Conservation (phyloP, 345 rosid species). For the Gossypium thurberi region DNA sequence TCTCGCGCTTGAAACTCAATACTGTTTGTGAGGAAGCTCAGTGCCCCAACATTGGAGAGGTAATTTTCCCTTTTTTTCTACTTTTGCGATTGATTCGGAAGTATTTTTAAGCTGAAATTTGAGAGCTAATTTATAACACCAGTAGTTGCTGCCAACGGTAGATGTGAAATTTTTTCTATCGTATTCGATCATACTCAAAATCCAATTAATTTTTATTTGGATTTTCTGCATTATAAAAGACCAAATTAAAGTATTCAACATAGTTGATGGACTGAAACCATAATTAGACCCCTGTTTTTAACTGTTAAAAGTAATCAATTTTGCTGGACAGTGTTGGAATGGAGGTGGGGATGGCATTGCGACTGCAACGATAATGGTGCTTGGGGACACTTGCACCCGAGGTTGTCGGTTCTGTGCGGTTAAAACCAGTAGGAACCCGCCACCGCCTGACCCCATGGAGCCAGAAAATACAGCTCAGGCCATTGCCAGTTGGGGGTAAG, state of each 20-base stretch:
- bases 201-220: too few relatives aligned
- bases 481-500: conserved; percentile 89
- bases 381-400: conserved; percentile 97
- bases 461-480: conserved; percentile 92
- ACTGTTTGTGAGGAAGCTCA: conserved; percentile 98
- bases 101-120: background rate
- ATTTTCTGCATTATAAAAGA: too few relatives aligned
- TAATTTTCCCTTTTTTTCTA: conserved; percentile 6
- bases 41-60: conserved; percentile 97
- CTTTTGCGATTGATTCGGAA: background rate
- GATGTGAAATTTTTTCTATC: too few relatives aligned
- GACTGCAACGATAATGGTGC: conserved; percentile 93
- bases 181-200: too few relatives aligned
- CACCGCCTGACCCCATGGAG: conserved; percentile 91
- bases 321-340: conserved; percentile 75
- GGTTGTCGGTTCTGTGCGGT: conserved; percentile 99
- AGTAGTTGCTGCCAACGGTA: too few relatives aligned
- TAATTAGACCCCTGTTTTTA: background rate
- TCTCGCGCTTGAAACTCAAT: conserved; percentile 70
- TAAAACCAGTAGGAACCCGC: conserved; percentile 86
- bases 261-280: too few relatives aligned
- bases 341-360: conserved; percentile 97
- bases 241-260: too few relatives aligned
- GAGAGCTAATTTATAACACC: too few relatives aligned
- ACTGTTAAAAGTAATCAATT: background rate